Evolutionary conservation across 176 grass and related monocot species (phyloP).

Genomic region (Musa schizocarpa): DNA sequence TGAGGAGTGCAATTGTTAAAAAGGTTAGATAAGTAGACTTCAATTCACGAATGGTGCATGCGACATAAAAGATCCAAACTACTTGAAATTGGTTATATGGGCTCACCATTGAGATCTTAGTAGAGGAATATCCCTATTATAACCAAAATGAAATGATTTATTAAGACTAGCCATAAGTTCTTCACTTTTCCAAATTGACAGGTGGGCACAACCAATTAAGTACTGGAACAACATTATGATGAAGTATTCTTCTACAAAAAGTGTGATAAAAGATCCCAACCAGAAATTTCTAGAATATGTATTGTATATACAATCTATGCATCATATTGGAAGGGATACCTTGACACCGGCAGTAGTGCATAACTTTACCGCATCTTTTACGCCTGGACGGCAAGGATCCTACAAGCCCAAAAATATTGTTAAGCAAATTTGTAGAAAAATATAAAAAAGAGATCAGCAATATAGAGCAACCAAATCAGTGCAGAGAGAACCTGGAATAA

Average conservation of each 20-base stretch:
- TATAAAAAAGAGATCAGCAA: neutral
- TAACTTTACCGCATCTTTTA: conserved; percentile 63
- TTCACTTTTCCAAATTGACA: too few relatives aligned
- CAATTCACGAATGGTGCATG: too few relatives aligned
- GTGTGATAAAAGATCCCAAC: neutral
- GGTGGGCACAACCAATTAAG: too few relatives aligned
- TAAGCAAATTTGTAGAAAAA: conserved; percentile 20
- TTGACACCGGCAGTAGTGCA: conserved; percentile 72
- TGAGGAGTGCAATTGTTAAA: neutral
- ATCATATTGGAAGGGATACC: conserved; percentile 28
- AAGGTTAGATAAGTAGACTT: neutral
- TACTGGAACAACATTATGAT: too few relatives aligned
- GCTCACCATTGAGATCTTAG: too few relatives aligned
- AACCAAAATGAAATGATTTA: too few relatives aligned
- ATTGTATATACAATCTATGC: neutral
- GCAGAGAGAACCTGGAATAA: neutral
- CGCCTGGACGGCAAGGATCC: conserved; percentile 92
- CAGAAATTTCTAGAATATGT: neutral
- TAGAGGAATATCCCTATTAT: too few relatives aligned
- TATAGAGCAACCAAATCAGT: neutral
- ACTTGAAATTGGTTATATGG: too few relatives aligned
- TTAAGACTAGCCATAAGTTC: too few relatives aligned
- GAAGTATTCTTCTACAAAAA: neutral
- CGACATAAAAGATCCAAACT: too few relatives aligned
- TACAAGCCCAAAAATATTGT: conserved; percentile 29